Conservation (phyloP, 2,329 filamentous ascomycete species). For the Coleophoma eucalyptorum region DNA sequence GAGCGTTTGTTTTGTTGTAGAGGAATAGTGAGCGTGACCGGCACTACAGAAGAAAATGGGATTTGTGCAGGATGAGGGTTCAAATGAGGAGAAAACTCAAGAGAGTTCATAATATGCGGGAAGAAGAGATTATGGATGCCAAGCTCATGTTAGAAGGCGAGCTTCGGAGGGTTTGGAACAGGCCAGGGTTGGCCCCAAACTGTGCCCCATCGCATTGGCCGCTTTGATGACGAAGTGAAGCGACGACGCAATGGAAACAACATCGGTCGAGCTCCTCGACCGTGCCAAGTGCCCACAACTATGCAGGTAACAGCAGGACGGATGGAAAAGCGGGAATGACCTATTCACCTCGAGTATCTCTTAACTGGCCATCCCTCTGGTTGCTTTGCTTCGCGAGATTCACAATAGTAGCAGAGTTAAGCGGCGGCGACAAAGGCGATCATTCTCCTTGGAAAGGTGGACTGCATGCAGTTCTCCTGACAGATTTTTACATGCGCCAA, state of each 20-base stretch:
- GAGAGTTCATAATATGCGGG: constrained; percentile 6
- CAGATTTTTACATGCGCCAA: no score
- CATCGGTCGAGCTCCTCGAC: no score
- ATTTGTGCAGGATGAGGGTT: constrained; percentile 7
- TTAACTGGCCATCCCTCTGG: no score
- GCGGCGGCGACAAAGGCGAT: no score
- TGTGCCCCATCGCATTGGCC: constrained; percentile 14
- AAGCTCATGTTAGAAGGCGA: constrained; percentile 3
- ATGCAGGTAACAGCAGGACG: background rate
- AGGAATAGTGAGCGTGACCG: constrained; percentile 19
- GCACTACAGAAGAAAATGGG: constrained; percentile 21
- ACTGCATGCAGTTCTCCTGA: no score
- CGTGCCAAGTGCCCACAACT: no score
- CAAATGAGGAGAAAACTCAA: background rate
- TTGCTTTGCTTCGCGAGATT: no score
- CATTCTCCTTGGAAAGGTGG: no score
- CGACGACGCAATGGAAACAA: constrained; percentile 11
- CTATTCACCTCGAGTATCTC: background rate
- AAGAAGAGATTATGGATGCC: background rate
- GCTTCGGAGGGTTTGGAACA: constrained; percentile 13
- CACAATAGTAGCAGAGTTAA: no score
- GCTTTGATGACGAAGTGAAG: constrained; percentile 18
- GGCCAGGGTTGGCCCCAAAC: constrained; percentile 14
- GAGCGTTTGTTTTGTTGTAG: constrained; percentile 11
- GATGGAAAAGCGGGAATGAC: background rate